A percentile compares a stretch with the other conserved stretches of the same genome.
Conservation (phyloP, 2,329 filamentous ascomycete species). For the Moelleriella libera region DNA sequence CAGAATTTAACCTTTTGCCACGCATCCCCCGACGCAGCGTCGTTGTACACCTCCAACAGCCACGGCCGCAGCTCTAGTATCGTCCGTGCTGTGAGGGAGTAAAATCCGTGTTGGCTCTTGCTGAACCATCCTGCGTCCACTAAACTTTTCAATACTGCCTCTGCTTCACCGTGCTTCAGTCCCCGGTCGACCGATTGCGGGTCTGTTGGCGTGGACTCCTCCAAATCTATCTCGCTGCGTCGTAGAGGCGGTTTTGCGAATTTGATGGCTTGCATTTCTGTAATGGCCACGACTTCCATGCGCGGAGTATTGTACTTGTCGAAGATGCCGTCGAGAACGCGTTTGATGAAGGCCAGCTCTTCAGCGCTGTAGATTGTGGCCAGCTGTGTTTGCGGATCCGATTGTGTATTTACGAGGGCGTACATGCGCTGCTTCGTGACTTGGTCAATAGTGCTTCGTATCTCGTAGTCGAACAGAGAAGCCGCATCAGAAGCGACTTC, state of each 20-base stretch:
- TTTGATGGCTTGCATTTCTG: conserved; percentile 63
- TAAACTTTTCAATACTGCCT: conserved; percentile 54
- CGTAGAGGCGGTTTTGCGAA: conserved; percentile 36
- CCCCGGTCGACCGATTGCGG: conserved; percentile 26
- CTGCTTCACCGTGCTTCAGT: conserved; percentile 65
- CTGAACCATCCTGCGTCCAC: conserved; percentile 78
- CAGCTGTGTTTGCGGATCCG: conserved; percentile 73
- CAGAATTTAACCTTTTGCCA: conserved; percentile 75
- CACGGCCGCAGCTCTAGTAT: conserved; percentile 76
- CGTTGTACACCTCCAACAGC: conserved; percentile 84
- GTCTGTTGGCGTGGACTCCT: conserved; percentile 18
- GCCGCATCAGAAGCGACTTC: conserved; percentile 56
- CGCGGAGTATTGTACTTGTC: conserved; percentile 68
- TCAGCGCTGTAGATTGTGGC: conserved; percentile 69
- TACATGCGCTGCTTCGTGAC: conserved; percentile 52
- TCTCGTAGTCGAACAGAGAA: conserved; percentile 74
- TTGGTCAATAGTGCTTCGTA: conserved; percentile 63
- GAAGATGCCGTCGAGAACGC: conserved; percentile 83
- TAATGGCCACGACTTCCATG: conserved; percentile 75
- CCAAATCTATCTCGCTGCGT: conserved; percentile 15
- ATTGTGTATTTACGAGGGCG: conserved; percentile 77
- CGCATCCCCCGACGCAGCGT: conserved; percentile 42
- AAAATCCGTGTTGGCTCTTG: conserved; percentile 56
- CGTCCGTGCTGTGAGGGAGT: conserved; percentile 59
- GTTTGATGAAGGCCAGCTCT: conserved; percentile 80